Evolutionary conservation across 306 rosid species (phyloP).

Genomic region (Cicer arietinum): DNA sequence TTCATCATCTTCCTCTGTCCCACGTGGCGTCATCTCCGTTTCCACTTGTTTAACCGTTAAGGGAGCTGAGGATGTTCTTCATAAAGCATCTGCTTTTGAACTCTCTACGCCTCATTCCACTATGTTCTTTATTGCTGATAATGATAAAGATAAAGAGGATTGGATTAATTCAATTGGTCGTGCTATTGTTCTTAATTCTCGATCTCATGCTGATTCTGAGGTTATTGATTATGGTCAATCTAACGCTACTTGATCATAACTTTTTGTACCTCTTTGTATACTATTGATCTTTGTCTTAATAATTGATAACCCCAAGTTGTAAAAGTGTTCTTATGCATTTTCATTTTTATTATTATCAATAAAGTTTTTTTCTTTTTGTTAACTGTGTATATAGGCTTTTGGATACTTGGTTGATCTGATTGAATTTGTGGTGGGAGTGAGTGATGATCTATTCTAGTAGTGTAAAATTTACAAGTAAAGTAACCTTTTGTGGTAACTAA

Average conservation of each 20-base stretch:
- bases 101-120: conserved; percentile 53
- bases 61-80: conserved; percentile 62
- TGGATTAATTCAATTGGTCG: conserved; percentile 79
- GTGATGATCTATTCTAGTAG: neutral
- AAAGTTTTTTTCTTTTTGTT: neutral
- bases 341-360: neutral
- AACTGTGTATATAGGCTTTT: conserved; percentile 24
- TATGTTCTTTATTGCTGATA: conserved; percentile 65
- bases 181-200: conserved; percentile 69
- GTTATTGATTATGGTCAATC: conserved; percentile 58
- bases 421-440: neutral
- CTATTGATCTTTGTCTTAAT: neutral
- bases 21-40: conserved; percentile 54
- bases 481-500: neutral
- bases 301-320: neutral
- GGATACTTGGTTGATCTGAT: conserved; percentile 35
- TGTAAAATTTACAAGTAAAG: neutral
- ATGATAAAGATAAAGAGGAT: conserved; percentile 67
- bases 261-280: conserved; percentile 1
- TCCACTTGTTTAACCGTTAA: conserved; percentile 59
- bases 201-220: conserved; percentile 66
- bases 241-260: neutral
- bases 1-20: conserved; percentile 35
- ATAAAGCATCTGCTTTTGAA: conserved; percentile 61
- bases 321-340: neutral